Conservation (phyloP, 2,329 filamentous ascomycete species). For the Fusarium duplospermum region DNA sequence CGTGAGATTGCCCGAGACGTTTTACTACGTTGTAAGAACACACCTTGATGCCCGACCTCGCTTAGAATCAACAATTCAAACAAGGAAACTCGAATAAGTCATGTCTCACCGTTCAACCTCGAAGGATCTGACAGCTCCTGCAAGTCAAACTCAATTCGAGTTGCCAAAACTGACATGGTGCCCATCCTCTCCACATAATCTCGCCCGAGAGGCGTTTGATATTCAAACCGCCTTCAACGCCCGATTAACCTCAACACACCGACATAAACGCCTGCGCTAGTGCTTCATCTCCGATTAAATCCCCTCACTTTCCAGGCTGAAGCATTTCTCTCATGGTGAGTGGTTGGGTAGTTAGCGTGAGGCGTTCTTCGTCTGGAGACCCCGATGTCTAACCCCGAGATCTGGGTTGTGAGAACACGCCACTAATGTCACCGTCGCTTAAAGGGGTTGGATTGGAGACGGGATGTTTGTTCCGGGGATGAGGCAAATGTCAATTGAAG, state of each 20-base stretch:
- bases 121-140: background rate
- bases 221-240: background rate
- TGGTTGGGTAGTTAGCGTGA: background rate
- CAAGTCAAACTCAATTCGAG: background rate
- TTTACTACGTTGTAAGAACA: background rate
- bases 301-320: conserved; percentile 7
- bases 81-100: background rate
- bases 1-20: background rate
- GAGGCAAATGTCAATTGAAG: background rate
- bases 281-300: background rate
- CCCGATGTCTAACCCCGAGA: background rate
- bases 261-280: background rate
- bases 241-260: background rate
- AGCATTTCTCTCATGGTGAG: conserved; percentile 1
- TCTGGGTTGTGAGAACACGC: background rate
- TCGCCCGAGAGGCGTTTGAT: background rate
- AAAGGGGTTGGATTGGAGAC: background rate
- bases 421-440: background rate
- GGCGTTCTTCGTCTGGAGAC: background rate
- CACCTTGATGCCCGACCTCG: background rate
- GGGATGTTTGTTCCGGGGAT: background rate
- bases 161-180: background rate
- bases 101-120: background rate
- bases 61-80: background rate
- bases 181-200: no score